phyloP scores from a whole-genome alignment of 2,329 filamentous ascomycete species.

The Xylaria sp. region DNA sequence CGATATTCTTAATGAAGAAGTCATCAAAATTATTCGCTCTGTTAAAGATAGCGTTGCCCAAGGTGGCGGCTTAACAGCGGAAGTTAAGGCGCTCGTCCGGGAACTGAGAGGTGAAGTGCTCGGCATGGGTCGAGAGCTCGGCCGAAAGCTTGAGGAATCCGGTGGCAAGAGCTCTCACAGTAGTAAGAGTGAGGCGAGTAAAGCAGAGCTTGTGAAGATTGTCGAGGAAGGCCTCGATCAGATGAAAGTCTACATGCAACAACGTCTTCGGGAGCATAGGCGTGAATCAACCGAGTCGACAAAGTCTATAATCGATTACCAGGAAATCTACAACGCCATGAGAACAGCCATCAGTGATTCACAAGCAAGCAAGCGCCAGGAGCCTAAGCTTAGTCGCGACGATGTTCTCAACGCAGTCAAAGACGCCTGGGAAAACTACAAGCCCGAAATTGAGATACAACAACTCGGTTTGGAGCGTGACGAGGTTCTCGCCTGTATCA shows the following conservation, averaged over 20 bases:
- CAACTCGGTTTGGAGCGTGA: conserved; percentile 91
- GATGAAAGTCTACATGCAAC: conserved; percentile 85
- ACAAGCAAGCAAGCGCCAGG: conserved; percentile 59
- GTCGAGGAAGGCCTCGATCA: conserved; percentile 83
- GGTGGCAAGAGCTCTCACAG: conserved; percentile 55
- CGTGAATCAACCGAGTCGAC: conserved; percentile 73
- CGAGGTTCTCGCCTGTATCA: conserved; percentile 86
- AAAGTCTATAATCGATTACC: conserved; percentile 74
- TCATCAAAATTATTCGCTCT: conserved; percentile 82
- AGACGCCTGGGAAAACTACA: conserved; percentile 93
- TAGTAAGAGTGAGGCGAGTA: conserved; percentile 60
- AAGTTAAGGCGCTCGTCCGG: conserved; percentile 89
- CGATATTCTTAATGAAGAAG: conserved; percentile 77
- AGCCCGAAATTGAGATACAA: conserved; percentile 90
- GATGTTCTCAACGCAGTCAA: conserved; percentile 87
- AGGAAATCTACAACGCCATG: conserved; percentile 87
- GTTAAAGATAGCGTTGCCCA: conserved; percentile 93
- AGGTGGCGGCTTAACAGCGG: conserved; percentile 86
- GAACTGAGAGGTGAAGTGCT: conserved; percentile 92
- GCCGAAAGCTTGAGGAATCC: conserved; percentile 82
- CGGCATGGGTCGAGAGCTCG: conserved; percentile 92
- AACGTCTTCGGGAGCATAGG: conserved; percentile 79
- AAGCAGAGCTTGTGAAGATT: conserved; percentile 78
- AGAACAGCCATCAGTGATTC: conserved; percentile 77
- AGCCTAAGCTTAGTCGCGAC: conserved; percentile 73